These are phyloP conservation scores for Nicotiana tabacum DNA, from an alignment of 257 asterid species.

Conservation along the genomic window DNA sequence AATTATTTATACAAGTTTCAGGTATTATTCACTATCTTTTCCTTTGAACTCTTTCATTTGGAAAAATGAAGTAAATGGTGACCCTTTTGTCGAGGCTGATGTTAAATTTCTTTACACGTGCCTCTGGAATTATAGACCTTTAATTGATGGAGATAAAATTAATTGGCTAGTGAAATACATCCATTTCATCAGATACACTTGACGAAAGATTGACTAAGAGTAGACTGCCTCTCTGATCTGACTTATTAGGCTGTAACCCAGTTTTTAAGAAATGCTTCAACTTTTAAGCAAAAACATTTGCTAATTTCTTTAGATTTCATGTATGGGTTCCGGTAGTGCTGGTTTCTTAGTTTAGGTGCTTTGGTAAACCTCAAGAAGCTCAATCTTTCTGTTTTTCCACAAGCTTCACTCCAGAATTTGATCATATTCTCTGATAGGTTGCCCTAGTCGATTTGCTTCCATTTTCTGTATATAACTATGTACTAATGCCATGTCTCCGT, in stretches of 20 bases:
- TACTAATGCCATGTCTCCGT: not conserved
- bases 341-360: not conserved
- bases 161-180: slow-evolving; percentile 2
- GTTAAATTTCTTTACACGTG: not conserved
- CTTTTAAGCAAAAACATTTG: not conserved
- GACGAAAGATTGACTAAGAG: not conserved
- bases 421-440: not conserved
- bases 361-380: not conserved
- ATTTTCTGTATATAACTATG: not conserved
- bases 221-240: not conserved
- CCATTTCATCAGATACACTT: slow-evolving; percentile 1
- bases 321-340: not conserved
- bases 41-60: slow-evolving; percentile 15
- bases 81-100: not conserved
- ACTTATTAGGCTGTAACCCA: not conserved
- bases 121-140: not conserved
- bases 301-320: not conserved
- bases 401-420: not conserved
- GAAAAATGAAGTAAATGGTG: not conserved
- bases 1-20: slow-evolving; percentile 87
- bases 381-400: not conserved
- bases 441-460: not conserved
- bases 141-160: not conserved
- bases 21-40: slow-evolving; percentile 38
- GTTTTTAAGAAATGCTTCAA: not conserved